Evolutionary conservation across 2,329 filamentous ascomycete species (phyloP), one percentile per base, ranked within the genome.

Genomic region (Talaromyces atroroseus): DNA sequence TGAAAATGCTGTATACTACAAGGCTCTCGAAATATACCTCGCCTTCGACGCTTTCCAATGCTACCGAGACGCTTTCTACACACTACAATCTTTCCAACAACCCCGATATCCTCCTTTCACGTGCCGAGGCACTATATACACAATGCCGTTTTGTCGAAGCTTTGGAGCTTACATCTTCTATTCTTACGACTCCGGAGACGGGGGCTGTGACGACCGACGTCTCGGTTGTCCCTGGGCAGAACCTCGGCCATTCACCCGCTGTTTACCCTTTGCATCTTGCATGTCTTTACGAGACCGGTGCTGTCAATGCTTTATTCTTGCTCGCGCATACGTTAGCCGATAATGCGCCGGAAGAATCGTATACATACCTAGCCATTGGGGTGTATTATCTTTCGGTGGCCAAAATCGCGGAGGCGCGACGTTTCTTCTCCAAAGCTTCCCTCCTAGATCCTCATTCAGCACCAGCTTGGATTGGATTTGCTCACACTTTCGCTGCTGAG

Each of bases 401-500:
- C 63, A 92, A 91, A 66, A 90, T 99, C 57, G 88, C 94, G 3
- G 94, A 99, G 74, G 92, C 95, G 10, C 85, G 94, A 11, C 85
- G 92, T 40, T 99, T 94, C 77, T 99, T 99, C 72, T 95, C 90
- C 66, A 99, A 99, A 74, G 89, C 95, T 4, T 95, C 90, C 62
- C 88, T 97, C 78, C 92, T 99, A 86, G 92, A 99, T 68, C 89
- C 92, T 6, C 92, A 97, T 74, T 99, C 96, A 65, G 92, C 92
- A 0, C 90, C 94, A 1, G 94, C 94, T 2, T 99, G 94, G 94
- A 97, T 99, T 62, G 94, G 95, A 1, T 99, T 99, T 68, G 94
- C 94, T 1, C 95, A 99, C 71, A 99, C 94, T 0, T 99, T 99
- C 70, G 94, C 94, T 1, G 92, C 91, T 11, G 94, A 99, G 71